Conservation (phyloP, 2,329 filamentous ascomycete species). For the Chaetothyriales sp. region DNA sequence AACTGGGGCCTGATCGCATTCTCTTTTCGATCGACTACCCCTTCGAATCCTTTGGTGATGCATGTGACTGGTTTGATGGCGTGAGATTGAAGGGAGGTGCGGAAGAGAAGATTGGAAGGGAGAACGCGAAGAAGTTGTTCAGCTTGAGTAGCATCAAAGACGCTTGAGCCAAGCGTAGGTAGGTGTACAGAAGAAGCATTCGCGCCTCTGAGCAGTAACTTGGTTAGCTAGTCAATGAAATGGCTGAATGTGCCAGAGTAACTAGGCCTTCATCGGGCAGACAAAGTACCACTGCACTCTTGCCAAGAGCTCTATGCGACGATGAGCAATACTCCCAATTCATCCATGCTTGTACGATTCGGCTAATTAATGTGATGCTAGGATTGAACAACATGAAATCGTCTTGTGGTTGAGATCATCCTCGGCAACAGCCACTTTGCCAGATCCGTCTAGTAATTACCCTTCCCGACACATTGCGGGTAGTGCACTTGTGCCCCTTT, state of each 20-base stretch:
- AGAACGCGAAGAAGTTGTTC: slow-evolving; percentile 39
- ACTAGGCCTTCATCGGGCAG: neutral
- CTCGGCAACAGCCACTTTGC: neutral
- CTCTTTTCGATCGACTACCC: slow-evolving; percentile 29
- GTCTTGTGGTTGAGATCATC: neutral
- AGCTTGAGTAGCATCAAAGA: slow-evolving; percentile 12
- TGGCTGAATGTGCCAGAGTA: too few species aligned
- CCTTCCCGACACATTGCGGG: neutral
- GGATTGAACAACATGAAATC: neutral
- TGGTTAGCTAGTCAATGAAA: too few species aligned
- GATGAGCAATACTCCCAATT: neutral
- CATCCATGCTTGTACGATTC: too few species aligned
- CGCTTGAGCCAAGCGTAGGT: neutral
- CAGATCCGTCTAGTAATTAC: neutral
- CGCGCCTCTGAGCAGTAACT: neutral
- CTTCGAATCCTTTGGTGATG: slow-evolving; percentile 17
- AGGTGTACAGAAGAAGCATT: neutral
- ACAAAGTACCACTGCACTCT: neutral
- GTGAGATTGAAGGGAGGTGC: slow-evolving; percentile 32
- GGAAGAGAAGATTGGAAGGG: slow-evolving; percentile 36
- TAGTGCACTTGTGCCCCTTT: neutral
- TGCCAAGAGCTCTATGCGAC: neutral
- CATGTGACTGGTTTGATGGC: slow-evolving; percentile 19
- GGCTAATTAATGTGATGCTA: neutral
- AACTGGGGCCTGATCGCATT: slow-evolving; percentile 28